Evolutionary conservation across 73 alveolate species (phyloP).

Genomic region (Paraurostyla sp.): DNA sequence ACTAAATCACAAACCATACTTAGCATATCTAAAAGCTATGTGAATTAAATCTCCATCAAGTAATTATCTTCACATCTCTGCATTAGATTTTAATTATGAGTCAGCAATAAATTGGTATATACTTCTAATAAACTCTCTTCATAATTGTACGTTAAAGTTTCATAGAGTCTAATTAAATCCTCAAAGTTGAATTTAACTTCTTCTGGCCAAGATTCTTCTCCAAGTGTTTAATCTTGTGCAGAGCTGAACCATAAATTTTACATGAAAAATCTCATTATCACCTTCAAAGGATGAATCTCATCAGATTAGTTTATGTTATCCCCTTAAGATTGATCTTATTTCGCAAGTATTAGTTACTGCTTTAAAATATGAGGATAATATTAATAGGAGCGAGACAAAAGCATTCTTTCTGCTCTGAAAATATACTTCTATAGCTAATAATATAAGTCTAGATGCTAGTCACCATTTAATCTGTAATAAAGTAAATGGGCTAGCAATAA

Average conservation of each 20-base stretch:
- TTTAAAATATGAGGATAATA: background rate
- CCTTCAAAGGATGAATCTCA: conserved; percentile 30
- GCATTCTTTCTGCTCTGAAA: conserved; percentile 33
- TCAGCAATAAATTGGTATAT: background rate
- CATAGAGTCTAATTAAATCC: background rate
- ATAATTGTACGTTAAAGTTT: conserved; percentile 1
- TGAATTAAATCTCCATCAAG: background rate
- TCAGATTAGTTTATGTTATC: background rate
- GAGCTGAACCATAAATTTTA: background rate
- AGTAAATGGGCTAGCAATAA: conserved; percentile 21
- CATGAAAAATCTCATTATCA: background rate
- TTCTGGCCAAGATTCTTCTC: conserved; percentile 56
- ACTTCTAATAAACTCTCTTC: conserved; percentile 5
- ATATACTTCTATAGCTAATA: background rate
- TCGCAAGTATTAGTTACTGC: conserved; percentile 12
- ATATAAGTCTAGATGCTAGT: background rate
- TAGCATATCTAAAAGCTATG: background rate
- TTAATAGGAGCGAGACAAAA: background rate
- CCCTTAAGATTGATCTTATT: background rate
- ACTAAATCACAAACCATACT: conserved; percentile 18
- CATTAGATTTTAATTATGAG: too few species aligned
- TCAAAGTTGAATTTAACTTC: background rate
- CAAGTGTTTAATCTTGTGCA: background rate
- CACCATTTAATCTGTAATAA: background rate
- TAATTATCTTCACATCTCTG: background rate